Percentiles rank a stretch among this genome's conserved stretches.
phyloP scores from a whole-genome alignment of 768 basidiomycete species.

The Rhizopogon vesiculosus region DNA sequence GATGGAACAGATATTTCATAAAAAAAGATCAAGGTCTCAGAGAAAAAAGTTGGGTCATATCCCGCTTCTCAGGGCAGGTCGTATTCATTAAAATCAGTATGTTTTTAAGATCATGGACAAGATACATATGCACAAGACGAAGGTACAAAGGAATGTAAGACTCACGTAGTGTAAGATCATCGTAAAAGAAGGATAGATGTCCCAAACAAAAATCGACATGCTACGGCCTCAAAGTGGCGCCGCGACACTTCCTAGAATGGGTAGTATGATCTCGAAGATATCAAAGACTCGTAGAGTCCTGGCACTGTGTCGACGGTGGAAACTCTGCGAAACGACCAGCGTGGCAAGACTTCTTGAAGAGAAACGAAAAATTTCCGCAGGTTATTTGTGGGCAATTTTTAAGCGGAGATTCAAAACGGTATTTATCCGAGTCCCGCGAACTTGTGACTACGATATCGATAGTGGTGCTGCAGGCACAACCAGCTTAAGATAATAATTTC shows the following conservation, averaged over 20 bases:
- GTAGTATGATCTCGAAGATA: conserved; percentile 36
- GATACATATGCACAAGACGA: background rate
- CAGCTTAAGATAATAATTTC: no score
- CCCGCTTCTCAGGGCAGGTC: conserved; percentile 19
- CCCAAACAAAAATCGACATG: conserved; percentile 44
- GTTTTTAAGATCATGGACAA: conserved; percentile 20
- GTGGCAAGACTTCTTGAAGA: conserved; percentile 39
- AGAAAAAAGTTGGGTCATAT: conserved; percentile 8
- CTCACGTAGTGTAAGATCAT: background rate
- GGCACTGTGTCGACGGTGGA: conserved; percentile 46
- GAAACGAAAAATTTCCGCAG: background rate
- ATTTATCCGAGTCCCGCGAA: no score
- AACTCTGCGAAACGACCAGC: conserved; percentile 36
- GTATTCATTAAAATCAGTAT: conserved; percentile 28
- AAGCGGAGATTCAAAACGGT: conserved; percentile 1
- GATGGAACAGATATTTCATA: no score
- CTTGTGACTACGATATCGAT: no score
- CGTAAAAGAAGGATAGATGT: conserved; percentile 18
- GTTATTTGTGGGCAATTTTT: conserved; percentile 1
- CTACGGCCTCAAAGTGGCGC: conserved; percentile 31
- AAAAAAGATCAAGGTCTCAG: conserved; percentile 4
- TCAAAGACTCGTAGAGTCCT: conserved; percentile 31
- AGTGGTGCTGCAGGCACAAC: no score
- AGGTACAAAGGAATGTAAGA: background rate
- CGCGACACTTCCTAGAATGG: conserved; percentile 49